Conservation (phyloP, 1,284 basidiomycete genomes). For the Puccinia novopanici region DNA sequence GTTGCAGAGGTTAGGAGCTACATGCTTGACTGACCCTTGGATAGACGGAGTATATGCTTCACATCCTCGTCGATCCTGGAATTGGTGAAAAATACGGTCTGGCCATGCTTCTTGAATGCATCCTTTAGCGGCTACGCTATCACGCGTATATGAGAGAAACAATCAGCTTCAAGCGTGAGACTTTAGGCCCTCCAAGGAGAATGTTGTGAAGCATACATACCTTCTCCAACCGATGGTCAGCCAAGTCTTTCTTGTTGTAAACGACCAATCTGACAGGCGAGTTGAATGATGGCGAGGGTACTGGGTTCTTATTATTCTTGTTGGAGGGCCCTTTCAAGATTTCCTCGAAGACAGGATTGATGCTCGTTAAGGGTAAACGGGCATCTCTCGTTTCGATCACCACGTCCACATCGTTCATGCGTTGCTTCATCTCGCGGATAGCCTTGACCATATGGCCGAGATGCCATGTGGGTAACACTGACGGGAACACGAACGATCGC, state of each 20-base stretch:
- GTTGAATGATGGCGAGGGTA: neutral
- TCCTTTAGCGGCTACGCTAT: slow-evolving; percentile 42
- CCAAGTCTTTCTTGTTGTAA: slow-evolving; percentile 89
- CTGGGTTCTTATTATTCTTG: slow-evolving; percentile 4
- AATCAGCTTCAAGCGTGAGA: neutral
- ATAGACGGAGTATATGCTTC: slow-evolving; percentile 16
- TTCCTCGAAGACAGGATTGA: slow-evolving; percentile 84
- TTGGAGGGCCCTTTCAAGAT: slow-evolving; percentile 53
- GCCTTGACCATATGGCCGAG: slow-evolving; percentile 89
- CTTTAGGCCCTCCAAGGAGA: too few relatives aligned
- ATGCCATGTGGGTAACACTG: slow-evolving; percentile 82
- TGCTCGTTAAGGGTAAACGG: slow-evolving; percentile 85
- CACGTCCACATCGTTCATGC: slow-evolving; percentile 78
- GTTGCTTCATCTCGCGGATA: slow-evolving; percentile 68
- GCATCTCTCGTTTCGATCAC: slow-evolving; percentile 93
- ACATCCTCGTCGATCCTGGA: slow-evolving; percentile 42
- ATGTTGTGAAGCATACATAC: too few relatives aligned
- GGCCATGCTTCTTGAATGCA: slow-evolving; percentile 32
- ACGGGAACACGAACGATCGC: slow-evolving; percentile 61
- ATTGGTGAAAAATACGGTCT: slow-evolving; percentile 44
- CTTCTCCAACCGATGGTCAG: slow-evolving; percentile 78
- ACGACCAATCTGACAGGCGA: slow-evolving; percentile 71
- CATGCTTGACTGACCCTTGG: slow-evolving; percentile 16
- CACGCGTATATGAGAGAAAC: neutral
- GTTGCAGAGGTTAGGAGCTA: neutral